Evolutionary conservation across 176 grass and related monocot species (phyloP), one percentile per base, ranked within the genome.

Genomic region (Avena atlantica): DNA sequence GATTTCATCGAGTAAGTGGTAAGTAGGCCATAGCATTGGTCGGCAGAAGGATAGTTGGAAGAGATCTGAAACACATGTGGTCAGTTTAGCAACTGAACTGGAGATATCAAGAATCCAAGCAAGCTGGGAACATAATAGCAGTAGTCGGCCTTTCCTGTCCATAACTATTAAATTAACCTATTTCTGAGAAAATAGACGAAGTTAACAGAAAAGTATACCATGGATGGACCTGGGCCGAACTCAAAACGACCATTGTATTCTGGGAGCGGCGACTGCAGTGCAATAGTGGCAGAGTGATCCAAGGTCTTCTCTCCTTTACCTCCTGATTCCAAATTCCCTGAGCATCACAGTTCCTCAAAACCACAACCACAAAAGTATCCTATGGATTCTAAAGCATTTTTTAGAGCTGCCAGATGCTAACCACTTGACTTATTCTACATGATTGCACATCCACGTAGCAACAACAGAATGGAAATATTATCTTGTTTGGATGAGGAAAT

Each of bases 11-110:
- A 78, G 8, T 87, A 97, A 27, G 74, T 82, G 50, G 87, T 56
- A 91, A 94, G 89, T 7, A 94, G 58, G 13, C 97, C 94, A 86
- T 96, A 95, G 81, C 86, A 94, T 86, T 91, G 97, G 9, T 93
- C 94, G 52, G 64, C 78, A 84, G 79, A 92, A 73, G 92, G 79
- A 61, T 96, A 88, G 78, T 80, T 87, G 42, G 89, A 49, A 88
- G 79, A 70, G 48, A 94, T 89, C 94, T 97, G 83, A 83, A 94
- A 84, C 45, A 71, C 11, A 76, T 36, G 12, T 14, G 12, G 31
- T 1, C 6, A 71, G 45, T 78, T 21, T 42, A 70, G 15, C 19
- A 77, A 31, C 55, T 53, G 29, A 83, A 79, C 1, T 45, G 9
- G 60, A 79, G 37, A 27, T 4, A 70, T 68, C 67, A 8, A 69